Base-by-base conservation (phyloP, 495 filamentous ascomycete species). In the Lentithecium fluviatile region DNA sequence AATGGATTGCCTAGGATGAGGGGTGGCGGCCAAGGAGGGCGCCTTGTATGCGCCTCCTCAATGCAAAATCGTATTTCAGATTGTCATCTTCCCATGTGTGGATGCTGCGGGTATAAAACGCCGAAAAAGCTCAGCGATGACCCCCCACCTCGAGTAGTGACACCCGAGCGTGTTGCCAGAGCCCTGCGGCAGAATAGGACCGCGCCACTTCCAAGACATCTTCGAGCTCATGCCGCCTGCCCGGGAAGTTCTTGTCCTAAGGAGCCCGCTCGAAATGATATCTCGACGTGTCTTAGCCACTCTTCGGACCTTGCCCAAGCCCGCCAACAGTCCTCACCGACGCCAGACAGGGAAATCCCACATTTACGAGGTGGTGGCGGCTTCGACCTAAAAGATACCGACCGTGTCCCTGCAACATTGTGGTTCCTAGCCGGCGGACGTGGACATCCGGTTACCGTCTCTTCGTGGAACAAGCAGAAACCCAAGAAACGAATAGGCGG, bases 401-500 rank as follows among this genome's bases (percentile, higher is more conserved):
- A 40, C 32, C 2, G 25, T 1, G 20, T 64, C 6, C 56, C 54
- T 5, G 2, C 40, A 24, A 25, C 0, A 1, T 26, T 64, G 1
- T 59, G 19, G 10, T 59, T 15, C 2, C 54, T 64, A 25, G 47
- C 61, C 13, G 61, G 61, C 13, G 51, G 43, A 1, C 43, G 42
- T 15, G 53, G 29, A 6, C 5, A 15, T 2, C 37, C 54, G 5
- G 32, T 56, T 4, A 60, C 49, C 19, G 51, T 46, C 1, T 17
- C 6, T 17, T 6, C 38, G 15, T 60, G 62, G 62, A 19, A 36
- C 7, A 45, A 2, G 19, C 49, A 56, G 36, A 55, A 45, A 45
- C 50, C 50, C 23, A 37, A 60, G 50, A 54, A 50, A 19, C 40
- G 56, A 17, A 60, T 65, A 50, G 62, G 56, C 24, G 43, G 62